Conservation (phyloP, 1,139 yeast species). For the Debaryomycetaceae sp. region DNA sequence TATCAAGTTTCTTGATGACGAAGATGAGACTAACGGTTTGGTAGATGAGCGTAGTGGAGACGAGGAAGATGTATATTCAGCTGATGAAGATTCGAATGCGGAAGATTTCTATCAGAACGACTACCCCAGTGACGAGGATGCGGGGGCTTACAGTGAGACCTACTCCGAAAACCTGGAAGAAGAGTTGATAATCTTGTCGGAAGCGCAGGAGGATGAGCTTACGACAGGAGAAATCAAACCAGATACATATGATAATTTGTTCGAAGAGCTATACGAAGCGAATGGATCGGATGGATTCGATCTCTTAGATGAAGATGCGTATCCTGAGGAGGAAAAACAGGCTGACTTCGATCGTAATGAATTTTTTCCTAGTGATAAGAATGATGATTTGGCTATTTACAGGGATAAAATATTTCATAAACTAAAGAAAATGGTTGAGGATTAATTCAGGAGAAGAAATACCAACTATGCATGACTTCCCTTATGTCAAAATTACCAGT, state of each 20-base stretch:
- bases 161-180: conserved; percentile 4
- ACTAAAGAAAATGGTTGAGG: conserved; percentile 47
- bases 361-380: conserved; percentile 52
- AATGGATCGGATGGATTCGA: conserved; percentile 11
- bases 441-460: conserved; percentile 34
- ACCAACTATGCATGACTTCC: conserved; percentile 30
- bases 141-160: conserved; percentile 29
- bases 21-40: conserved; percentile 47
- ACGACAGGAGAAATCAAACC: conserved; percentile 8
- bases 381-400: conserved; percentile 60
- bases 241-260: conserved; percentile 34
- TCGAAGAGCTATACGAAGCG: conserved; percentile 13
- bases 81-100: conserved; percentile 53
- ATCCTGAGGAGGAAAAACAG: conserved; percentile 10
- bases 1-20: conserved; percentile 65
- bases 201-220: not conserved
- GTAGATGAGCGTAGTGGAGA: conserved; percentile 47
- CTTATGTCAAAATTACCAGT: conserved; percentile 32
- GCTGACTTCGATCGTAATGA: conserved; percentile 30
- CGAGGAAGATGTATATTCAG: conserved; percentile 23
- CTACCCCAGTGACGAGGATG: conserved; percentile 92
- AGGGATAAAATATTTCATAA: conserved; percentile 60
- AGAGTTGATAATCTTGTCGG: not conserved
- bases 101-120: conserved; percentile 91
- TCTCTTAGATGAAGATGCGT: not conserved